phyloP scores from a whole-genome alignment of 1,284 basidiomycete species.

The Sporisorium graminicola region DNA sequence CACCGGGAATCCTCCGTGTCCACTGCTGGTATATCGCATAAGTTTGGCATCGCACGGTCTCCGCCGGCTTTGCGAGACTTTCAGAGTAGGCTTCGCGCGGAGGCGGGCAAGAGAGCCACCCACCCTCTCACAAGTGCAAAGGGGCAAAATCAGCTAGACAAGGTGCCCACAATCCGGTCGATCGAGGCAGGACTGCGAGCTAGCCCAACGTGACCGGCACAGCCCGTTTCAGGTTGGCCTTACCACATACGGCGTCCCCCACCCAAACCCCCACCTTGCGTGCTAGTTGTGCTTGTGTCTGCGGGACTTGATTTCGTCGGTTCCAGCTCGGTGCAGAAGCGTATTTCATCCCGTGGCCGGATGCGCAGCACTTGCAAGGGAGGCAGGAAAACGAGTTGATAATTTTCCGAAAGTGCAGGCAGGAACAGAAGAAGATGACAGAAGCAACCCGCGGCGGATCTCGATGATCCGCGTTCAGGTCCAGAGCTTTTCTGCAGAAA shows the following conservation, averaged over 20 bases:
- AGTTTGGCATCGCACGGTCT: no score
- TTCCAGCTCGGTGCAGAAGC: neutral
- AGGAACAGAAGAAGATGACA: neutral
- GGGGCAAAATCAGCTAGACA: no score
- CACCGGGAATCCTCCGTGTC: no score
- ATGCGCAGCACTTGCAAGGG: neutral
- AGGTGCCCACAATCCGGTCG: no score
- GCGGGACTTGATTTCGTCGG: slow-evolving; percentile 1
- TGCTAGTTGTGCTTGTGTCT: neutral
- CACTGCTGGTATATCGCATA: no score
- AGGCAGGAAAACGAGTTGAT: neutral
- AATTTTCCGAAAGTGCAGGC: neutral
- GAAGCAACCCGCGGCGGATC: neutral
- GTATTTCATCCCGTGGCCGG: neutral
- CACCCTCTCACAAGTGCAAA: no score
- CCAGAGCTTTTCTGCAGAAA: neutral
- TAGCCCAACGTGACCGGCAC: no score
- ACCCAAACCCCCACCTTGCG: neutral
- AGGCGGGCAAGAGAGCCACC: no score
- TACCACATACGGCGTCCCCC: neutral
- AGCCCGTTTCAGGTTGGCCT: no score
- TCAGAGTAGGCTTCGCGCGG: no score
- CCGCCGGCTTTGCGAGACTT: no score
- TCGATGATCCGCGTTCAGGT: neutral
- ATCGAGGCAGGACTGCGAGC: no score